Evolutionary conservation across 257 asterid genomes (phyloP).

Genomic region (Nyctanthes arbortristis): DNA sequence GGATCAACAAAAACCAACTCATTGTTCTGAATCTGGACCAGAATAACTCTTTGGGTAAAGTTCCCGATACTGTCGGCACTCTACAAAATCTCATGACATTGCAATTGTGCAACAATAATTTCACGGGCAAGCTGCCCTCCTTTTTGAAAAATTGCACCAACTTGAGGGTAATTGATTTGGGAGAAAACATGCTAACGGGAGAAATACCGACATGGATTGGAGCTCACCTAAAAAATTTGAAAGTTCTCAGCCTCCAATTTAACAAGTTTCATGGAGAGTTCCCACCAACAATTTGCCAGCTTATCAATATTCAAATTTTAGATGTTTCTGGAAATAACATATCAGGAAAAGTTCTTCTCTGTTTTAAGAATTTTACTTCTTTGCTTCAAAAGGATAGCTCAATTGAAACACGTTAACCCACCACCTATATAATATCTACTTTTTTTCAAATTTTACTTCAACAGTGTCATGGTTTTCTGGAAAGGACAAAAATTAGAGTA

Average conservation of each 20-base stretch:
- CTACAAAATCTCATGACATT: neutral
- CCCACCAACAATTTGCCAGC: constrained; percentile 18
- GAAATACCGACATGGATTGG: constrained; percentile 18
- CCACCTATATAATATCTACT: neutral
- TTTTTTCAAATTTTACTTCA: neutral
- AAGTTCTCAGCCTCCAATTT: neutral
- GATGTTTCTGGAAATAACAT: constrained; percentile 30
- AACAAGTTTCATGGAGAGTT: constrained; percentile 30
- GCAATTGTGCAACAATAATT: constrained; percentile 16
- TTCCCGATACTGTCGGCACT: constrained; percentile 25
- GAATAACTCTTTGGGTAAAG: constrained; percentile 23
- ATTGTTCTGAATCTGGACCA: constrained; percentile 14
- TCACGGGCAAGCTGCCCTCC: constrained; percentile 20
- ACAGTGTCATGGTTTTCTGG: constrained; percentile 27
- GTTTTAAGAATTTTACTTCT: constrained; percentile 30
- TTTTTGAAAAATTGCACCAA: neutral
- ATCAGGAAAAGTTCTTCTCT: constrained; percentile 17
- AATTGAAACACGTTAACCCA: too few species aligned
- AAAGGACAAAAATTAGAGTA: constrained; percentile 19
- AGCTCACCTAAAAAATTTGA: neutral
- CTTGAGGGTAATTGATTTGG: too few species aligned
- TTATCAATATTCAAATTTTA: constrained; percentile 22
- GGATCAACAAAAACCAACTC: neutral
- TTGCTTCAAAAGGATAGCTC: neutral
- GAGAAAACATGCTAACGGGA: constrained; percentile 23